These are phyloP conservation scores for Verticillium albo-atrum DNA, from an alignment of 2,329 filamentous ascomycete species.

Conservation along the genomic window DNA sequence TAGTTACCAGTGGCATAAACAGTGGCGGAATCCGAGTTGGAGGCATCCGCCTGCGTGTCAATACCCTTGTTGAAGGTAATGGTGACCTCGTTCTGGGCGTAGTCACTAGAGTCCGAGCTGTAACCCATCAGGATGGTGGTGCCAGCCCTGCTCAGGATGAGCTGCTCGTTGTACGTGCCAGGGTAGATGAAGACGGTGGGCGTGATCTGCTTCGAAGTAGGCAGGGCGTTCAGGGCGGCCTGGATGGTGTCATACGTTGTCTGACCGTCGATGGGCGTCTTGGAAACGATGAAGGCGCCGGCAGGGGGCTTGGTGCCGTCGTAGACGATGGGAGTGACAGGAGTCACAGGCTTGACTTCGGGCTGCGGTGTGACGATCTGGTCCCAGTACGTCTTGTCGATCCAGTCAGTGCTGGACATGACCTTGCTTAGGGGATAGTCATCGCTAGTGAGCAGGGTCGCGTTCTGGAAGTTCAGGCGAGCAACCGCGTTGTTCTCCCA, in stretches of 20 bases:
- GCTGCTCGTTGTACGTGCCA: conserved; percentile 31
- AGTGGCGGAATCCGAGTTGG: conserved; percentile 31
- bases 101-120: conserved; percentile 27
- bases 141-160: conserved; percentile 30
- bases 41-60: conserved; percentile 28
- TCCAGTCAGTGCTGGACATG: conserved; percentile 18
- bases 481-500: conserved; percentile 46
- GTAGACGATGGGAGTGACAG: conserved; percentile 25
- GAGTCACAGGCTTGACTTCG: conserved; percentile 24
- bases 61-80: conserved; percentile 21
- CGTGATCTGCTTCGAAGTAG: conserved; percentile 22
- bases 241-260: conserved; percentile 16
- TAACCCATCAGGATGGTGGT: conserved; percentile 34
- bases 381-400: conserved; percentile 19
- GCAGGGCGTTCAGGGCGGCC: conserved; percentile 13
- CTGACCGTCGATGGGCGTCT: conserved; percentile 11
- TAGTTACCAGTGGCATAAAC: conserved; percentile 34
- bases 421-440: conserved; percentile 15
- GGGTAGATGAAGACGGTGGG: conserved; percentile 21
- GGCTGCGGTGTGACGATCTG: conserved; percentile 14
- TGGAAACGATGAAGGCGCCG: conserved; percentile 23
- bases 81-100: conserved; percentile 22
- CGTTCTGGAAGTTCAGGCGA: conserved; percentile 14
- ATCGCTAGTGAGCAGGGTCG: conserved; percentile 17
- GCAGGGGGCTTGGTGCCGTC: conserved; percentile 19